Evolutionary conservation across 2,329 filamentous ascomycete species (phyloP), one percentile per base, ranked within the genome.

Genomic region (Diplodia intermedia): DNA sequence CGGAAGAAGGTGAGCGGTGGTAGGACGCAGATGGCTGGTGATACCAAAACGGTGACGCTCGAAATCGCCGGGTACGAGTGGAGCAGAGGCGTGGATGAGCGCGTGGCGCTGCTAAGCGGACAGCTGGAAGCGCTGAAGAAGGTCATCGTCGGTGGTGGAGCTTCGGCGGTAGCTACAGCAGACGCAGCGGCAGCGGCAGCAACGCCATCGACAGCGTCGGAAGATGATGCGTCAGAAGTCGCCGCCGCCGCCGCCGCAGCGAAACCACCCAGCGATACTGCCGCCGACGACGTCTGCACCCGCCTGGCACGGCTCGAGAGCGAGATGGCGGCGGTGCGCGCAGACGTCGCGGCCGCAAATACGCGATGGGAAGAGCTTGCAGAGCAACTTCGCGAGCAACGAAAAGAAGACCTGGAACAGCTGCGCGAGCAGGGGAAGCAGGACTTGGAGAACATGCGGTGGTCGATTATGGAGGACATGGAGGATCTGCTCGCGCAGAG

Each of bases 111-210:
- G 1, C 23, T 61, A 18, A 33, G 38, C 5, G 56, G 49, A 5
- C 56, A 61, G 26, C 26, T 61, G 36, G 56, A 61, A 3, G 40
- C 23, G 9, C 20, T 61, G 38, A 49, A 33, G 40, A 61, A 49
- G 20, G 20, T 29, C 8, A 12, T 61, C 5, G 40, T 40, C n/a
- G 26, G 18, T 20, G 15, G 33, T 14, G 33, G 11, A 11, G 9
- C 8, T 26, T 12, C 33, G 33, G 33, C 33, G 11, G 33, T 2
- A 8, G 31, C 31, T 6, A 8, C 31, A 33, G 31, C 31, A 8
- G 6, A 1, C 1, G 31, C 31, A 8, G 31, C 8, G 8, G 2
- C 31, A 33, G 31, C 31, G 8, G 31, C 5, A 33, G 31, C 31
- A 33, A 33, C 31, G 31, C 31, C 31, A 8, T 33, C 26, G 33